These are phyloP conservation scores for Acanthamoeba castellanii DNA, from an alignment of 208 protist species.

Conservation along the genomic window DNA sequence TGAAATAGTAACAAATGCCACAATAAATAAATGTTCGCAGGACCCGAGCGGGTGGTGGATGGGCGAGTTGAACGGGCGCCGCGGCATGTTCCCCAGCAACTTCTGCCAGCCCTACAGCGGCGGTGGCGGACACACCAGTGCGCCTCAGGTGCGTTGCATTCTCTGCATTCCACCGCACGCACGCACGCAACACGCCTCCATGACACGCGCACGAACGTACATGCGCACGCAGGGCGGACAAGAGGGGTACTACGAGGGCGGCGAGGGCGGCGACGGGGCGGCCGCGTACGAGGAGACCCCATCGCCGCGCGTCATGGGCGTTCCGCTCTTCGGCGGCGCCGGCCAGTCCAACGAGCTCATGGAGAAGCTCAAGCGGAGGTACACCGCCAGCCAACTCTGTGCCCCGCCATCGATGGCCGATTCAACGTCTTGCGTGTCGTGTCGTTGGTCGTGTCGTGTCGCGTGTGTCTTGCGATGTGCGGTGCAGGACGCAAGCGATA, in stretches of 20 bases:
- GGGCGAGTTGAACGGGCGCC: conserved; percentile 86
- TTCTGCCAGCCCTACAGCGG: conserved; percentile 36
- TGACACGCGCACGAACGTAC: neutral
- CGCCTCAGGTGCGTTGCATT: neutral
- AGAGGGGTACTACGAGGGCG: neutral
- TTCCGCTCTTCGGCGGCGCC: neutral
- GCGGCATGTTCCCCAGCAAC: conserved; percentile 75
- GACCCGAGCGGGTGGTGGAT: conserved; percentile 92
- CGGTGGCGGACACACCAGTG: neutral
- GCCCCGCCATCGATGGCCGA: too few relatives aligned
- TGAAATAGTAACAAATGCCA: neutral
- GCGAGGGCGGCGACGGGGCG: neutral
- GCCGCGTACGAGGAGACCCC: neutral
- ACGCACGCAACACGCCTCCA: neutral
- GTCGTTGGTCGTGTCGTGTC: too few relatives aligned
- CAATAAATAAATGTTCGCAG: conserved; percentile 88
- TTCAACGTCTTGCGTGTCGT: too few relatives aligned
- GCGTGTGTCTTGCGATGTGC: neutral
- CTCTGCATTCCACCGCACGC: neutral
- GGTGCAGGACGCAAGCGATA: neutral
- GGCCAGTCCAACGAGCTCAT: conserved; percentile 8
- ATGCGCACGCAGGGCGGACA: neutral
- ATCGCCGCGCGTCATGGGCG: conserved; percentile 1
- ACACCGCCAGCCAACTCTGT: too few relatives aligned
- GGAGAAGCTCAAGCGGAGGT: conserved; percentile 30